Evolutionary conservation across 495 filamentous ascomycete species (phyloP).

Genomic region (Extremus antarcticus): DNA sequence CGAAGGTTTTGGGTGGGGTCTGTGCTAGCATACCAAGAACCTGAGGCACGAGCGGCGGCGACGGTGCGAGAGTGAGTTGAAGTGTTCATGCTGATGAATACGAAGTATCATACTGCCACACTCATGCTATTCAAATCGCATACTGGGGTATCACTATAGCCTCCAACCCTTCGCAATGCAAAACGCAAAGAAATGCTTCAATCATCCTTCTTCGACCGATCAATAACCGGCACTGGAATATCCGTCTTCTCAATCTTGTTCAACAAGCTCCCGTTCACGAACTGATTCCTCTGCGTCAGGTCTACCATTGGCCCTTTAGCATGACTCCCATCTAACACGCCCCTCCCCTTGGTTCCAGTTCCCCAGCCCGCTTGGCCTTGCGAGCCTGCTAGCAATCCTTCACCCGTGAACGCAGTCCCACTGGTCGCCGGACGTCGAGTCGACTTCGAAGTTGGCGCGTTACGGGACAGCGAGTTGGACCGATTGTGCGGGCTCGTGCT

Average conservation of each 20-base stretch:
- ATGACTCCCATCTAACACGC: conserved; percentile 42
- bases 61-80: too few species aligned
- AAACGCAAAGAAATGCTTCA: neutral
- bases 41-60: too few species aligned
- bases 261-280: conserved; percentile 47
- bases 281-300: conserved; percentile 39
- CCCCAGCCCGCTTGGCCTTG: conserved; percentile 23
- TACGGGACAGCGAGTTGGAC: neutral
- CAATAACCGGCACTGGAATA: neutral
- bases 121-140: neutral
- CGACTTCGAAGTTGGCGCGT: neutral
- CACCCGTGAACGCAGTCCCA: conserved; percentile 21
- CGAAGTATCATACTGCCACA: neutral
- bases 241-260: conserved; percentile 6
- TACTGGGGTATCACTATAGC: neutral
- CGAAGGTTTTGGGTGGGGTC: too few species aligned
- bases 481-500: neutral
- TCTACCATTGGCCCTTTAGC: conserved; percentile 48
- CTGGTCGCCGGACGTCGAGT: neutral
- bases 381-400: conserved; percentile 22
- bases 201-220: neutral
- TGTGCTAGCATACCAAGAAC: too few species aligned
- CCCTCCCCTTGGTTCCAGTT: conserved; percentile 34
- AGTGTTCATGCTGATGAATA: too few species aligned
- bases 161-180: neutral